Conservation (phyloP, 306 rosid species). For the Quercus robur region DNA sequence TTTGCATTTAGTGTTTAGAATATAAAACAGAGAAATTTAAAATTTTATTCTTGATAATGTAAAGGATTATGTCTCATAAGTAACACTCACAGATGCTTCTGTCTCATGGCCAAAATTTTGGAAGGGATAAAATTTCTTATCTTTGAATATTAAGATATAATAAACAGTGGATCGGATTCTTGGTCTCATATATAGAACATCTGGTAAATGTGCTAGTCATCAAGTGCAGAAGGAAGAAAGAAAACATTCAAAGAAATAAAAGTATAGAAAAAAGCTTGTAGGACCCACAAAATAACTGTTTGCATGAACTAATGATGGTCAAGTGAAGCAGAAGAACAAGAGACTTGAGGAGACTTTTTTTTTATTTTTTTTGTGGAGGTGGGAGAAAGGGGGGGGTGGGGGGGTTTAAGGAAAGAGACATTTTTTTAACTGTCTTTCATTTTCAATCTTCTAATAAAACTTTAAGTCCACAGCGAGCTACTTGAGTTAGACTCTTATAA, state of each 20-base stretch:
- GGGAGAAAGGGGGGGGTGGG: no score
- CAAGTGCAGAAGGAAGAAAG: neutral
- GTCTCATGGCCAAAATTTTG: neutral
- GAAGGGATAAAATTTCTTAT: neutral
- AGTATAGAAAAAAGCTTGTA: neutral
- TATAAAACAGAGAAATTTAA: neutral
- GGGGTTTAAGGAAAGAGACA: neutral
- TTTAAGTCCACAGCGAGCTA: neutral
- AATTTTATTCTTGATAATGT: neutral
- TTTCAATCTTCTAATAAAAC: neutral
- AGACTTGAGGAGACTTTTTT: neutral
- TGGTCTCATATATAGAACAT: neutral
- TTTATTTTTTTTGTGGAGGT: neutral
- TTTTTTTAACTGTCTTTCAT: neutral
- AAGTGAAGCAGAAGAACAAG: neutral
- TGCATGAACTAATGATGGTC: neutral
- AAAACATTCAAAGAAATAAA: neutral
- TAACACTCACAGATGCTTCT: neutral
- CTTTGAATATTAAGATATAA: neutral
- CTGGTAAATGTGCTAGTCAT: neutral
- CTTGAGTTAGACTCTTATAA: neutral
- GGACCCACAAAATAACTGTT: neutral
- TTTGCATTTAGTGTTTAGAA: neutral
- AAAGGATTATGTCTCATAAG: neutral
- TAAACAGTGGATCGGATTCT: neutral